Evolutionary conservation across 441 rosid genomes (phyloP).

Genomic region (Codiaeum variegatum): DNA sequence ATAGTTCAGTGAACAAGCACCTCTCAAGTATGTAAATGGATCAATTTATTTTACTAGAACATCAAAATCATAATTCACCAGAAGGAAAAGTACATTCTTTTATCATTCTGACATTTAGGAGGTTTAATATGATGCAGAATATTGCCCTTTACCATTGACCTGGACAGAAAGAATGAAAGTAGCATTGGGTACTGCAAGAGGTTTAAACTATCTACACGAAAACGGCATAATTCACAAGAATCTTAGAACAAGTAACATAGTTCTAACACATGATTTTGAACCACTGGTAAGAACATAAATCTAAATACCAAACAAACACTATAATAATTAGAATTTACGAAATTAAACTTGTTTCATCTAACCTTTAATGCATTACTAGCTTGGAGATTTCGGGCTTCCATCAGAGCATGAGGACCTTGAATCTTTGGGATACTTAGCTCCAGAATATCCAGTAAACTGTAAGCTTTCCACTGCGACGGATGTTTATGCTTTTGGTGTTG

Average conservation of each 20-base stretch:
- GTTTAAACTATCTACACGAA: slow-evolving; percentile 37
- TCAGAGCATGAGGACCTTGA: slow-evolving; percentile 30
- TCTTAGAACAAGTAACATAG: slow-evolving; percentile 36
- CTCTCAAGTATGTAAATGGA: slow-evolving; percentile 29
- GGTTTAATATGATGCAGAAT: slow-evolving; percentile 26
- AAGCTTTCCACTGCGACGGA: slow-evolving; percentile 40
- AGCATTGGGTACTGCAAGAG: slow-evolving; percentile 38
- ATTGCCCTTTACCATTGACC: slow-evolving; percentile 29
- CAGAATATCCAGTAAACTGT: slow-evolving; percentile 39
- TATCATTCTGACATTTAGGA: not conserved
- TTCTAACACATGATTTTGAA: slow-evolving; percentile 39
- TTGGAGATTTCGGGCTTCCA: slow-evolving; percentile 48
- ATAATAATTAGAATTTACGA: not conserved
- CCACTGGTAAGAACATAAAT: slow-evolving; percentile 32
- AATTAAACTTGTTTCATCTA: not conserved
- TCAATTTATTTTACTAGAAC: not conserved
- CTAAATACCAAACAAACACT: not conserved
- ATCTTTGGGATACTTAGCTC: slow-evolving; percentile 39
- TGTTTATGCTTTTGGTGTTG: slow-evolving; percentile 51
- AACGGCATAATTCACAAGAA: slow-evolving; percentile 34
- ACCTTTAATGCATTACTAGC: slow-evolving; percentile 19
- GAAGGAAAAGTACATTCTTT: not conserved
- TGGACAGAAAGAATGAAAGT: slow-evolving; percentile 39
- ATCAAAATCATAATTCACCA: not conserved
- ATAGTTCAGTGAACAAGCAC: slow-evolving; percentile 34